Conservation (phyloP, 768 basidiomycete genomes). For the Terana coerulea region DNA sequence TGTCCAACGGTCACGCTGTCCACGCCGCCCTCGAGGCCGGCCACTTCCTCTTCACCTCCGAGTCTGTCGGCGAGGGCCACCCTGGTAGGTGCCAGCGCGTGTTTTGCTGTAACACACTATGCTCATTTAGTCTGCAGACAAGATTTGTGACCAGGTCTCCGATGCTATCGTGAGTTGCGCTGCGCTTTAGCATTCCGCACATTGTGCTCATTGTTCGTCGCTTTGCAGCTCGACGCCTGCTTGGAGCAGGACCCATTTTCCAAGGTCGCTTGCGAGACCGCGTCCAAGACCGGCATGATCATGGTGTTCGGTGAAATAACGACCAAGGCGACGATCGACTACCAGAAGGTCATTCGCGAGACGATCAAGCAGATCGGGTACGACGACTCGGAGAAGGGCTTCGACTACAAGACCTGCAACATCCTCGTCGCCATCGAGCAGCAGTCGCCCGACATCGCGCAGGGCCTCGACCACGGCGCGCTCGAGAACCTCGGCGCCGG, state of each 20-base stretch:
- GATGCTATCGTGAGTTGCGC: conserved; percentile 83
- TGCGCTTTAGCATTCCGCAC: background rate
- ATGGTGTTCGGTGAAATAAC: conserved; percentile 99
- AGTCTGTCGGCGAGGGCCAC: conserved; percentile 98
- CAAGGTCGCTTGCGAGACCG: conserved; percentile 99
- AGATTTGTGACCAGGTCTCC: conserved; percentile 99
- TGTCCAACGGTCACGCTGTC: conserved; percentile 64
- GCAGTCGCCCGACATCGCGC: conserved; percentile 98
- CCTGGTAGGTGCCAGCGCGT: conserved; percentile 55
- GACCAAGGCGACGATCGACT: conserved; percentile 93
- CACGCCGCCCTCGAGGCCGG: conserved; percentile 62
- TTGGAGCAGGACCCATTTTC: conserved; percentile 90
- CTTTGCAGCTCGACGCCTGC: conserved; percentile 88
- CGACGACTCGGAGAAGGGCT: conserved; percentile 96
- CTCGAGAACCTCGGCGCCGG: conserved; percentile 97
- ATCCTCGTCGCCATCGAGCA: conserved; percentile 99
- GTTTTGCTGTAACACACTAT: conserved; percentile 11
- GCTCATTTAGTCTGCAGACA: conserved; percentile 53
- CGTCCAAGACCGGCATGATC: conserved; percentile 99
- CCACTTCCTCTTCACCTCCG: conserved; percentile 97
- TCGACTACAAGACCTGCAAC: conserved; percentile 99
- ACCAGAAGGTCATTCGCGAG: conserved; percentile 93
- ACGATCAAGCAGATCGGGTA: conserved; percentile 99
- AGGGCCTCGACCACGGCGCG: conserved; percentile 95
- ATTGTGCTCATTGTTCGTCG: background rate